phyloP scores from a whole-genome alignment of 2,329 filamentous ascomycete species.

The Zasmidium angulare region DNA sequence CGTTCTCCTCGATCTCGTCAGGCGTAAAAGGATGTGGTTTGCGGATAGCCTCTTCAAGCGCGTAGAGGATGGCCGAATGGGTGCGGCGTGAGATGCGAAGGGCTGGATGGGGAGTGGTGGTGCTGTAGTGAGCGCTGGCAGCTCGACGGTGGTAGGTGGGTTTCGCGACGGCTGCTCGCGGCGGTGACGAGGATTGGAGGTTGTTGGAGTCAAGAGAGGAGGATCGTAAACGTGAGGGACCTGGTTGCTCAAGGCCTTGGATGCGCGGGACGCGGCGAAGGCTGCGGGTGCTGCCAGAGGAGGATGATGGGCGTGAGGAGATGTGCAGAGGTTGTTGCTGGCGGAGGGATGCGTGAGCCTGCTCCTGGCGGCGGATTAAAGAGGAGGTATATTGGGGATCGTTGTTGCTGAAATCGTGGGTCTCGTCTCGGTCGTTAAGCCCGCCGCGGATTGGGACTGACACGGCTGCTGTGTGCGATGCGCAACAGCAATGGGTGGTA shows the following conservation, averaged over 20 bases:
- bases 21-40: slow-evolving; percentile 79
- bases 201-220: slow-evolving; percentile 46
- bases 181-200: slow-evolving; percentile 13
- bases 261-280: slow-evolving; percentile 56
- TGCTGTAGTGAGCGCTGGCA: slow-evolving; percentile 30
- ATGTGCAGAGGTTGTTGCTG: slow-evolving; percentile 23
- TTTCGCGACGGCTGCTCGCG: slow-evolving; percentile 22
- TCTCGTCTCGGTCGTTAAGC: slow-evolving; percentile 56
- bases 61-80: slow-evolving; percentile 85
- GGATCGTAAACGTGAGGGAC: slow-evolving; percentile 40
- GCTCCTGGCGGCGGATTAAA: slow-evolving; percentile 51
- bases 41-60: slow-evolving; percentile 86
- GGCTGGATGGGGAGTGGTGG: slow-evolving; percentile 52
- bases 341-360: slow-evolving; percentile 33
- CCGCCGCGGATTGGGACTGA: slow-evolving; percentile 41
- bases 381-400: slow-evolving; percentile 56
- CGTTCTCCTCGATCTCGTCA: slow-evolving; percentile 83
- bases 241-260: slow-evolving; percentile 40
- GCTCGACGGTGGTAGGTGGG: slow-evolving; percentile 35
- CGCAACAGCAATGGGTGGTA: not conserved
- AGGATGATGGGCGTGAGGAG: slow-evolving; percentile 52
- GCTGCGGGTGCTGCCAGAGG: slow-evolving; percentile 51
- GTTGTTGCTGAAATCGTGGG: slow-evolving; percentile 51
- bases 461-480: slow-evolving; percentile 36
- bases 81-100: slow-evolving; percentile 77